Percentiles rank a stretch among this genome's conserved stretches.
Conservation (phyloP, 768 basidiomycete species). For the Hygrophoropsis aurantiaca region DNA sequence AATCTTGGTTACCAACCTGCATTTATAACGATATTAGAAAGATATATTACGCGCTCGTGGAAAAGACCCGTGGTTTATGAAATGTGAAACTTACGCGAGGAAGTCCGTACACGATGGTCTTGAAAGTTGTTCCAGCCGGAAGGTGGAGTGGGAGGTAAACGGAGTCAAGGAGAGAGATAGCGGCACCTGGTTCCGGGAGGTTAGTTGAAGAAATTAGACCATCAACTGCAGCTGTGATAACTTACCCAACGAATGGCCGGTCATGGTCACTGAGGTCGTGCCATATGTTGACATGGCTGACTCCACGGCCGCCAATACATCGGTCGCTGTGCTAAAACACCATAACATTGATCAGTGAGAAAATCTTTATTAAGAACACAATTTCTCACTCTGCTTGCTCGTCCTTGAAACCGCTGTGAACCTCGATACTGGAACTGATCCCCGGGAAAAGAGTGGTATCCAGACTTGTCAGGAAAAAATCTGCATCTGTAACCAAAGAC, state of each 20-base stretch:
- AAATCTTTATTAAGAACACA: not conserved
- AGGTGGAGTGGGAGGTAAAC: conserved; percentile 41
- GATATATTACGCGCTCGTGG: not conserved
- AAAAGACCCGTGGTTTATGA: not conserved
- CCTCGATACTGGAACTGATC: conserved; percentile 37
- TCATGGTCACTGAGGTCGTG: conserved; percentile 40
- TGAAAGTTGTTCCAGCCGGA: conserved; percentile 30
- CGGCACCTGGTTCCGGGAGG: conserved; percentile 28
- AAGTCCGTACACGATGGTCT: conserved; percentile 33
- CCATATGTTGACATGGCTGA: conserved; percentile 34
- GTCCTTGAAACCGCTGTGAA: conserved; percentile 47
- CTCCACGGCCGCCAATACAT: conserved; percentile 45
- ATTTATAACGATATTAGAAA: conserved; percentile 3
- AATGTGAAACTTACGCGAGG: conserved; percentile 29
- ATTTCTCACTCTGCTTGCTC: conserved; percentile 44
- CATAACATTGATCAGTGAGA: not conserved
- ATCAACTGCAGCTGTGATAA: not conserved
- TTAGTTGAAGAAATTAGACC: not conserved
- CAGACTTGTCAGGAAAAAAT: conserved; percentile 35
- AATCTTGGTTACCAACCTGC: conserved; percentile 57
- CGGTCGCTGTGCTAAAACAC: conserved; percentile 36
- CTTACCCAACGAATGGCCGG: conserved; percentile 44
- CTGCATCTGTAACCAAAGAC: conserved; percentile 40
- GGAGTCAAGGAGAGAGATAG: conserved; percentile 37
- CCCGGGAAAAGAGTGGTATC: conserved; percentile 50